Conservation (phyloP, 805 yeast genomes). For the Starmerella powellii region DNA sequence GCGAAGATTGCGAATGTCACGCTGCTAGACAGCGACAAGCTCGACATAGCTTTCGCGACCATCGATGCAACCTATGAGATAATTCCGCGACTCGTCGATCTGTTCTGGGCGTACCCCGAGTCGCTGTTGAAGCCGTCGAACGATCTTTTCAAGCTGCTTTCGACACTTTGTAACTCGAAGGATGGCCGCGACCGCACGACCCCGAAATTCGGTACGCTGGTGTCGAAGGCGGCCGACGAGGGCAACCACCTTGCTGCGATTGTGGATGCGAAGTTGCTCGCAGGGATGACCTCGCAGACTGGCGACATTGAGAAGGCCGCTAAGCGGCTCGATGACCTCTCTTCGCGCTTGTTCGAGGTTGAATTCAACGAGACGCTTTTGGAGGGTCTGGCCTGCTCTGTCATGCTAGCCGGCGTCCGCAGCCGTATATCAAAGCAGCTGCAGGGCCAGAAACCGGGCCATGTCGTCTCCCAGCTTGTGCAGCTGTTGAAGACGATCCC, state of each 20-base stretch:
- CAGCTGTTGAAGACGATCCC: slow-evolving; percentile 10
- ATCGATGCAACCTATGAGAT: too few species aligned
- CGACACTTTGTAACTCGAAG: slow-evolving; percentile 28
- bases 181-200: slow-evolving; percentile 25
- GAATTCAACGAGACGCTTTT: slow-evolving; percentile 20
- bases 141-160: slow-evolving; percentile 27
- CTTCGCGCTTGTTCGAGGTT: slow-evolving; percentile 22
- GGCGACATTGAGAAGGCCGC: slow-evolving; percentile 18
- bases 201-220: slow-evolving; percentile 21
- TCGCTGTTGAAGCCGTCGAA: neutral
- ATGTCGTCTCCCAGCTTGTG: slow-evolving; percentile 17
- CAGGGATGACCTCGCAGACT: slow-evolving; percentile 22
- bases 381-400: slow-evolving; percentile 32
- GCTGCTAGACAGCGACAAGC: too few species aligned
- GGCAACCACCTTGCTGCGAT: slow-evolving; percentile 27
- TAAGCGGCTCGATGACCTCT: slow-evolving; percentile 23
- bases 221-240: slow-evolving; percentile 16
- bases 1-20: too few species aligned
- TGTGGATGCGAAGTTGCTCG: slow-evolving; percentile 28
- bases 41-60: slow-evolving; percentile 4
- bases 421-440: slow-evolving; percentile 14
- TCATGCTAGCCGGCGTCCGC: slow-evolving; percentile 26
- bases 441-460: slow-evolving; percentile 6
- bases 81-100: too few species aligned
- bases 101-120: neutral